Evolutionary conservation across 2,329 filamentous ascomycete species (phyloP).

Genomic region (Colletotrichum sp.): DNA sequence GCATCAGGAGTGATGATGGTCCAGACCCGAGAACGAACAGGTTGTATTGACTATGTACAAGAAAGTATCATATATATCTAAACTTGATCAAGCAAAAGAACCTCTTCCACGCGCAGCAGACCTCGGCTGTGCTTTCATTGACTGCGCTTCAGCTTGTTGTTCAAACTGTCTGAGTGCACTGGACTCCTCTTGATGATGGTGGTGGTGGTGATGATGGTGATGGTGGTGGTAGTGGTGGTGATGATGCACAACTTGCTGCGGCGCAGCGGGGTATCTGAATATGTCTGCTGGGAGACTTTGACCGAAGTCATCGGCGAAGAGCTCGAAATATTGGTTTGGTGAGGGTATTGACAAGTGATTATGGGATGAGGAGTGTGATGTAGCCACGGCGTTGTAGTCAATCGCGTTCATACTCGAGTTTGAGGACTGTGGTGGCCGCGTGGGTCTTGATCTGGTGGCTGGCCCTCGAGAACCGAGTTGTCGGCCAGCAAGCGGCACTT

Average conservation of each 20-base stretch:
- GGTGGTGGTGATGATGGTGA: constrained; percentile 4
- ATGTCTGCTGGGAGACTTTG: neutral
- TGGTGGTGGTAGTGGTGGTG: constrained; percentile 2
- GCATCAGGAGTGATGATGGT: neutral
- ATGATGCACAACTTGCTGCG: neutral
- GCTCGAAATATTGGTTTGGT: neutral
- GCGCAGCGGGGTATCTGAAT: neutral
- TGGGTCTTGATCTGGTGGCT: neutral
- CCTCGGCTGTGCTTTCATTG: neutral
- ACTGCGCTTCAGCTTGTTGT: neutral
- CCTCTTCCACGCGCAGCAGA: neutral
- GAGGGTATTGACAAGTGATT: neutral
- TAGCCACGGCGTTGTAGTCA: neutral
- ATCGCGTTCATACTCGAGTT: neutral
- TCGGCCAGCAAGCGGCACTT: neutral
- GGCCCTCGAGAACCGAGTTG: neutral
- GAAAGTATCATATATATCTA: neutral
- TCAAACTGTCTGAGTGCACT: neutral
- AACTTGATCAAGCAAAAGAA: neutral
- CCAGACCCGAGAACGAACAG: neutral
- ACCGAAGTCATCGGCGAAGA: neutral
- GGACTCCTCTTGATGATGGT: neutral
- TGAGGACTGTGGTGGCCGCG: neutral
- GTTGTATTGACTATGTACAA: neutral
- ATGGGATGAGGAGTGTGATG: neutral